Percentiles rank a stretch among this genome's conserved stretches.
Evolutionary conservation across 495 filamentous ascomycete species (phyloP).

Genomic region (Penicillium verhagenii): DNA sequence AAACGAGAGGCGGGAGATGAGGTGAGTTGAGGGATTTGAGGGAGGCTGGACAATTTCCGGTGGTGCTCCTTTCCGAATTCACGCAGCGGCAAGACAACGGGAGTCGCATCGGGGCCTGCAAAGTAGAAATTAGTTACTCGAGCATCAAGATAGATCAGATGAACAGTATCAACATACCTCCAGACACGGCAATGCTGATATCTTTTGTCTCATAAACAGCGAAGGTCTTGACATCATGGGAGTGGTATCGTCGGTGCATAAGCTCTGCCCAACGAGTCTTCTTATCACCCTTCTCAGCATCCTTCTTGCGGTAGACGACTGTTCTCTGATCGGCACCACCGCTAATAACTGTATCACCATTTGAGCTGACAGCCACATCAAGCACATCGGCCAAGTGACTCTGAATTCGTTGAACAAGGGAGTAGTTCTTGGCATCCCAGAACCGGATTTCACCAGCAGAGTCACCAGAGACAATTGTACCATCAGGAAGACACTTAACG

Average conservation of each 20-base stretch:
- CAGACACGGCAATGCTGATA: slow-evolving; percentile 85
- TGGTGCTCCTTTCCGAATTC: slow-evolving; percentile 80
- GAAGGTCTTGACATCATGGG: slow-evolving; percentile 93
- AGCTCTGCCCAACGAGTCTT: slow-evolving; percentile 75
- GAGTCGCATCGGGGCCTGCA: slow-evolving; percentile 78
- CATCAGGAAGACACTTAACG: slow-evolving; percentile 79
- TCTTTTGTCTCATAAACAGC: slow-evolving; percentile 80
- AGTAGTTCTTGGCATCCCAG: slow-evolving; percentile 90
- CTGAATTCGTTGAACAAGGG: slow-evolving; percentile 78
- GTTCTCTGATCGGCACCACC: slow-evolving; percentile 90
- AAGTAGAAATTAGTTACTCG: slow-evolving; percentile 34
- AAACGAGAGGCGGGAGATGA: slow-evolving; percentile 70
- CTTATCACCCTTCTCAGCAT: slow-evolving; percentile 55
- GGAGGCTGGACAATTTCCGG: slow-evolving; percentile 71
- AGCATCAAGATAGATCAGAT: not conserved
- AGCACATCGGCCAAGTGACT: slow-evolving; percentile 88
- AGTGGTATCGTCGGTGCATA: slow-evolving; percentile 79
- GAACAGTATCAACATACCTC: slow-evolving; percentile 58
- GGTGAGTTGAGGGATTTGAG: slow-evolving; percentile 68
- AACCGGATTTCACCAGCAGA: slow-evolving; percentile 90
- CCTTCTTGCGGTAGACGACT: slow-evolving; percentile 65
- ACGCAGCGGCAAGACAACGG: slow-evolving; percentile 75
- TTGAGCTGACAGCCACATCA: slow-evolving; percentile 72
- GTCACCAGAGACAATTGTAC: slow-evolving; percentile 90
- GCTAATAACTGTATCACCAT: slow-evolving; percentile 83